phyloP scores from a whole-genome alignment of 2,329 filamentous ascomycete genomes.

The Cytospora schulzeri region DNA sequence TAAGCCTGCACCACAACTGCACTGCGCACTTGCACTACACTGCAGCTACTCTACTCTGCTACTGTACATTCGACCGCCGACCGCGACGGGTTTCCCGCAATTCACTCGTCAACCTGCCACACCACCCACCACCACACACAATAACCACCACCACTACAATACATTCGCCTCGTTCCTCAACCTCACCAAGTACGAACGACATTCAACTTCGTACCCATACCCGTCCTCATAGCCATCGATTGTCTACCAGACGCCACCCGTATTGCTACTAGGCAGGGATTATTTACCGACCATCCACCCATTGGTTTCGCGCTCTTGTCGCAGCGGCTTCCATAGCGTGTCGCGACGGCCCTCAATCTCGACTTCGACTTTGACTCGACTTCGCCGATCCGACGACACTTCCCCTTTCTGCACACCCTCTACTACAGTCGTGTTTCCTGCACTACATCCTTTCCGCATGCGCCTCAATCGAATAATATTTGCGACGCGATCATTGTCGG shows the following conservation, averaged over 20 bases:
- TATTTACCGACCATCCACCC: slow-evolving; percentile 2
- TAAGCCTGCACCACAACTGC: not conserved
- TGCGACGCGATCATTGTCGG: slow-evolving; percentile 18
- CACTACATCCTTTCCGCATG: slow-evolving; percentile 6
- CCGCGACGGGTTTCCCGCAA: not conserved
- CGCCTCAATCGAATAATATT: not conserved
- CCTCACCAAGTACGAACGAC: not conserved
- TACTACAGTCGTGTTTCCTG: not conserved
- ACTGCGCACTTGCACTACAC: not conserved
- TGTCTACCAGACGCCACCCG: not conserved
- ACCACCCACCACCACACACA: not conserved
- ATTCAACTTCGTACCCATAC: not conserved
- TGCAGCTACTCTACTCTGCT: not conserved
- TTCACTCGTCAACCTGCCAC: not conserved
- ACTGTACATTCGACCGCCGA: not conserved
- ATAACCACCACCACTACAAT: not conserved
- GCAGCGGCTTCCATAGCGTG: slow-evolving; percentile 9
- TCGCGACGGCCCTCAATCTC: slow-evolving; percentile 19
- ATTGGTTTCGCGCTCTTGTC: slow-evolving; percentile 14
- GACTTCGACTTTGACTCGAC: not conserved
- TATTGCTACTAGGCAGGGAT: slow-evolving; percentile 12
- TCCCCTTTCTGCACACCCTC: not conserved
- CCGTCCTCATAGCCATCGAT: not conserved
- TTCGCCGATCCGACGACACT: not conserved
- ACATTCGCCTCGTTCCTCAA: not conserved